A percentile compares a stretch with the other conserved stretches of the same genome.
Evolutionary conservation across 805 yeast species (phyloP).

Genomic region (Kurtzmaniella fragi): DNA sequence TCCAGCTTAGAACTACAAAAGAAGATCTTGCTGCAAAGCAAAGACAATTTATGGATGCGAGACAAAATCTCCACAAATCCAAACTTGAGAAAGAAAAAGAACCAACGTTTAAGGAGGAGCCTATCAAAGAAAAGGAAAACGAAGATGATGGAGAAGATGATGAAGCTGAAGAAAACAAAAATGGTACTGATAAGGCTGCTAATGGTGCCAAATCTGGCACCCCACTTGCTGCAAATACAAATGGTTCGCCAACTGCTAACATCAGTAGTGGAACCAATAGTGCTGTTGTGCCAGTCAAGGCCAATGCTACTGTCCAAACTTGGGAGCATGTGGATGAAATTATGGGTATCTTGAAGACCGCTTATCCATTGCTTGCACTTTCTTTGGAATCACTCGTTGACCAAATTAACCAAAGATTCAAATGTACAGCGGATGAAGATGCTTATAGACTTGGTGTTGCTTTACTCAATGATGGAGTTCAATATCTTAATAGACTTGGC

Average conservation of each 20-base stretch:
- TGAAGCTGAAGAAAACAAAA: background rate
- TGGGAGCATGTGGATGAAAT: slow-evolving; percentile 92
- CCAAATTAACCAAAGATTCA: slow-evolving; percentile 90
- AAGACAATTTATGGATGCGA: slow-evolving; percentile 53
- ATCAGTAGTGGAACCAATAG: slow-evolving; percentile 4
- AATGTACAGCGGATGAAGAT: slow-evolving; percentile 92
- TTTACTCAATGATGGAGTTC: slow-evolving; percentile 87
- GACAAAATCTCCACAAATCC: slow-evolving; percentile 12
- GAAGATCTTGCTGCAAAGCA: slow-evolving; percentile 90
- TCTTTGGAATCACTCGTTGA: slow-evolving; percentile 94
- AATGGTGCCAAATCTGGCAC: slow-evolving; percentile 12
- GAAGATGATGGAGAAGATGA: background rate
- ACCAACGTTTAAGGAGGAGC: slow-evolving; percentile 1
- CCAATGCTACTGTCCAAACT: slow-evolving; percentile 47
- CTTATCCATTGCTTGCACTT: slow-evolving; percentile 88
- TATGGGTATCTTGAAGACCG: slow-evolving; percentile 92
- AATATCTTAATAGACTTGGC: slow-evolving; percentile 78
- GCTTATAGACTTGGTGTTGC: slow-evolving; percentile 93
- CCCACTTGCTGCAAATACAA: slow-evolving; percentile 3
- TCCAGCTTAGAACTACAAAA: slow-evolving; percentile 90
- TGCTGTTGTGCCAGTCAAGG: background rate
- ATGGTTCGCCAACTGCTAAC: slow-evolving; percentile 3
- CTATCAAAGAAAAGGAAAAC: slow-evolving; percentile 1
- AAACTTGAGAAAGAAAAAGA: slow-evolving; percentile 3
- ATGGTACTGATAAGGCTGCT: background rate